Evolutionary conservation across 768 basidiomycete species (phyloP), one percentile per base, ranked within the genome.

Genomic region (Trametes elegans): DNA sequence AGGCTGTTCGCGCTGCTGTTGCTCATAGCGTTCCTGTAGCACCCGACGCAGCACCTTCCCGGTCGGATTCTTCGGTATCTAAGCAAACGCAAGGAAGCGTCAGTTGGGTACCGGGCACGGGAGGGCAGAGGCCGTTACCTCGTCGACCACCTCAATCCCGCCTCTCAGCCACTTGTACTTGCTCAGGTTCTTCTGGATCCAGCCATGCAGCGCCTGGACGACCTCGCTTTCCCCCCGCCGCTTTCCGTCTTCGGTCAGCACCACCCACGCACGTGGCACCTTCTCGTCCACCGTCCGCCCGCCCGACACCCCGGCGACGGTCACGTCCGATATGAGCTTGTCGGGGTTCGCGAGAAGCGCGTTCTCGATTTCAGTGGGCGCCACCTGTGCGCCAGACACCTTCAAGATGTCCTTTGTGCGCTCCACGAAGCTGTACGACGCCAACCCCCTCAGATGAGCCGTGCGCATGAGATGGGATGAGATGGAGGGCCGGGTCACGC

Each of bases 341-440:
- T 77, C 76, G 0, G 88, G 86, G 34, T 91, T 81, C 0, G 74
- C 74, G 18, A 84, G 75, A 2, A 92, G 71, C 21, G 77, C 78
- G 24, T 81, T 75, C 65, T 92, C 90, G 47, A 92, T 85, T 64
- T 93, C 90, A 14, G 79, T 77, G 0, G 90, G 90, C 0, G 90
- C 88, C 0, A 92, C 90, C 68, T 92, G 90, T 43, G 74, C 75
- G 3, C 90, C 90, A 0, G 87, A 89, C 3, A 93, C 78, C 65
- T 93, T 93, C 19, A 93, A 74, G 0, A 83, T 90, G 63, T 92
- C 90, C 84, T 92, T 91, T n/a, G 77, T 75, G 48, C 90, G 78
- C 67, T 92, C 90, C 11, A 83, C 83, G 61, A 83, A 91, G 68
- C 87, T 89, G 52, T 14, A n/a, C n/a, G n/a, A n/a, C 9, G 11